Base-by-base conservation (phyloP, 495 filamentous ascomycete species). In the Stereocaulon alpinum region DNA sequence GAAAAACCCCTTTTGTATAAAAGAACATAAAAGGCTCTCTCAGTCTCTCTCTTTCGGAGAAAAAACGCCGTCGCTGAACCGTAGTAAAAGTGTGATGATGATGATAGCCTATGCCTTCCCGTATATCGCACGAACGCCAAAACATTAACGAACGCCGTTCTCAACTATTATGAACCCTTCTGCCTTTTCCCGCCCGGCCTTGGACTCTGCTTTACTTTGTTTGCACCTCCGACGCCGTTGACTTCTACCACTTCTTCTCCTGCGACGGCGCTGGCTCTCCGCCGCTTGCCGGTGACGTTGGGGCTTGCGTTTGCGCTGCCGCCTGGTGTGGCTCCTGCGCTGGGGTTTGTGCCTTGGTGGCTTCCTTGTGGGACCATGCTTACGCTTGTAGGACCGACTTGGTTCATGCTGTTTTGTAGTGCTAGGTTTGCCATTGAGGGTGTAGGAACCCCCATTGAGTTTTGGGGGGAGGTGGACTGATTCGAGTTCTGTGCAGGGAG, bases 271-370 rank as follows among this genome's bases (percentile, higher is more conserved):
- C 65, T 64, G 60, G 88, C 91, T 11, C 84, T 75, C 43, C 89
- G 76, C 58, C 91, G 78, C 59, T 89, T 82, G 72, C 93, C 91
- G 49, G 79, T 84, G 37, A 85, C 82, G 56, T 85, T 87, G 11
- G 91, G 91, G 55, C 89, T 94, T 4, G 91, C 92, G 67, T 88
- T 94, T 7, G 87, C 86, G 64, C 87, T 91, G 3, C 83, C 82
- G 1, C 80, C 86, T 61, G 84, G 84, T n/a, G 79, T 86, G 60
- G 76, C 80, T 15, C 64, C 66, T 9, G 58, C 68, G 56, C 69
- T 72, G n/a, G 71, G 77, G 58, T 76, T 80, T 47, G 78, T 76
- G 32, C 85, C 84, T 64, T 87, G 85, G 69, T 88, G 84, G 64
- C 83, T 88, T 58, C 84, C 86, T 62, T 87, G 85, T 20, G 81